Base-by-base conservation (phyloP, 179 eudicot genomes). In the Sideroxylon spinosum region DNA sequence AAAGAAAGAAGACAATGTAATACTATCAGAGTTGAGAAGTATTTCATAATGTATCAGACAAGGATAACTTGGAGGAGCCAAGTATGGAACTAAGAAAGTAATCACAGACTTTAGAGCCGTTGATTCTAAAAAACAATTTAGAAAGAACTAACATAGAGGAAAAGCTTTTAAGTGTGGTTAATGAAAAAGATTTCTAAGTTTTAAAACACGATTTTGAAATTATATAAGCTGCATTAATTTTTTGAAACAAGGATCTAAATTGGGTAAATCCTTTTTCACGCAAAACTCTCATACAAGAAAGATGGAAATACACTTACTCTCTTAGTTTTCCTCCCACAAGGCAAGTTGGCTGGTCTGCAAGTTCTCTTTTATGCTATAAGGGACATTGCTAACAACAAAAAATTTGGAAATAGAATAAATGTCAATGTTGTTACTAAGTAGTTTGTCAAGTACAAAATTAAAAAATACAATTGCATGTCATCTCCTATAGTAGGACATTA, bases 331-430 rank as follows among this genome's bases (percentile, higher is more conserved):
- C 99, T 75, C 98, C 93, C 32, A 62, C 72, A 78, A 96, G 93
- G 77, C 82, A 86, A 79, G 87, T 70, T 78, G 99, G 99, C 88
- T 96, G 99, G 78, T 89, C 98, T 11, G 86, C 68, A 68, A 96
- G 83, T n/a, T 91, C 85, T 96, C 99, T 86, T 96, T 96, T 76
- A 96, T 82, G 80, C 99, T 96, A 93, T 87, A 83, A 23, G 83
- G 12, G 78, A 37, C 60, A 71, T 49, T 22, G 4, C 19, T 29
- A 28, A 75, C 66, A 56, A 32, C 61, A 9, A 69, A 52, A 11
- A 28, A 61, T 50, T 69, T 62, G 65, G 64, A 2, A 74, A 59
- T 59, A 63, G 26, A 25, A 71, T 71, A 22, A 50, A 44, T 14
- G 25, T 11, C 78, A 44, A 75, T 53, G 46, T 14, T 46, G 14